These are phyloP conservation scores for Saccharomyces hybrid DNA, from an alignment of 1,139 yeast species.

Conservation along the genomic window DNA sequence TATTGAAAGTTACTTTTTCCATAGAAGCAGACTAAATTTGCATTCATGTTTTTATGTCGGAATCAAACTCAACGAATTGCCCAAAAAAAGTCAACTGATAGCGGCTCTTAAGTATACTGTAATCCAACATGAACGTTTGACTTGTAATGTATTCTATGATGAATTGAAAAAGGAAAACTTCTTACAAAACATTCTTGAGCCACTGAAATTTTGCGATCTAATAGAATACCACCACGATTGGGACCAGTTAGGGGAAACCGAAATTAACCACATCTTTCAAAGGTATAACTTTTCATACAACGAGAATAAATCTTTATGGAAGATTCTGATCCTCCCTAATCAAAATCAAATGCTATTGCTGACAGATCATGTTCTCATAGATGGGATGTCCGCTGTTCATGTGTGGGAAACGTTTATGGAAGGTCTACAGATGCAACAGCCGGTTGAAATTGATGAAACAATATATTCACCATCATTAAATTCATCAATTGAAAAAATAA, in stretches of 20 bases:
- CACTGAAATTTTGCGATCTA: slow-evolving; percentile 16
- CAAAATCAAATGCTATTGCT: slow-evolving; percentile 14
- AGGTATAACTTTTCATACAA: slow-evolving; percentile 15
- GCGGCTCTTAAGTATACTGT: slow-evolving; percentile 13
- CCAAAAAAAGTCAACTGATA: slow-evolving; percentile 9
- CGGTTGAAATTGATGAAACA: background rate
- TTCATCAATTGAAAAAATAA: background rate
- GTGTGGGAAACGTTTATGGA: slow-evolving; percentile 18
- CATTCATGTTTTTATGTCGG: slow-evolving; percentile 24
- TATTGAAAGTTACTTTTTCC: slow-evolving; percentile 20
- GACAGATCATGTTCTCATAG: slow-evolving; percentile 24
- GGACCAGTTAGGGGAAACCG: slow-evolving; percentile 10
- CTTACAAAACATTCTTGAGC: slow-evolving; percentile 5
- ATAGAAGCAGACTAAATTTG: slow-evolving; percentile 18
- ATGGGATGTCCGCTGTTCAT: slow-evolving; percentile 23
- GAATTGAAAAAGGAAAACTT: slow-evolving; percentile 2
- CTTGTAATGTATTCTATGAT: slow-evolving; percentile 14
- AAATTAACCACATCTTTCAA: slow-evolving; percentile 18
- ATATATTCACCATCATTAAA: background rate
- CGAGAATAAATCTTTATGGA: slow-evolving; percentile 22
- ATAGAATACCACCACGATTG: slow-evolving; percentile 14
- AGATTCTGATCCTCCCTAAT: slow-evolving; percentile 15
- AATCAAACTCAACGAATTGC: slow-evolving; percentile 17
- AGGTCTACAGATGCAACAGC: slow-evolving; percentile 4
- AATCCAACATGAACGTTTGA: slow-evolving; percentile 13